A percentile compares a stretch with the other conserved stretches of the same genome.
Evolutionary conservation across 1,139 yeast species (phyloP).

Genomic region (Debaryomyces nepalensis): DNA sequence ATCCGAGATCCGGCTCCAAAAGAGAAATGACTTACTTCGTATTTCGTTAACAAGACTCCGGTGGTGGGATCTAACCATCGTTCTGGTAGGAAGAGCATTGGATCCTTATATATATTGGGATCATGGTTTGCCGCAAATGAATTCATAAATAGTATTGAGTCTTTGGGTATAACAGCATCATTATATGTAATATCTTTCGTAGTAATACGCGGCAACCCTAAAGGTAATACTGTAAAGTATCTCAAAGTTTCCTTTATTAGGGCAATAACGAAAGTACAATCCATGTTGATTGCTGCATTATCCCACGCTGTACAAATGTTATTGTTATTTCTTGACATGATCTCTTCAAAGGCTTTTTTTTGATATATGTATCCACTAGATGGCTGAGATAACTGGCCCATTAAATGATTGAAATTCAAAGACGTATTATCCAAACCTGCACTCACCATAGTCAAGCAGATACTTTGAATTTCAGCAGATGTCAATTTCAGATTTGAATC

Average conservation of each 20-base stretch:
- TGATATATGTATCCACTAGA: conserved; percentile 50
- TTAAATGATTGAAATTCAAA: conserved; percentile 59
- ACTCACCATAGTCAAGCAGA: conserved; percentile 76
- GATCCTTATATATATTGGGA: conserved; percentile 45
- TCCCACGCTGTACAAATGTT: conserved; percentile 51
- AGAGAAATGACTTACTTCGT: conserved; percentile 51
- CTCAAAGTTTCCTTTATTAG: conserved; percentile 67
- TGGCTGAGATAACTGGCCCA: conserved; percentile 64
- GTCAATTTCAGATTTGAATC: conserved; percentile 24
- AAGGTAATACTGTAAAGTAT: conserved; percentile 66
- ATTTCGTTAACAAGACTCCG: conserved; percentile 23
- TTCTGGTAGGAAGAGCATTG: conserved; percentile 58
- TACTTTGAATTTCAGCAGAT: conserved; percentile 56
- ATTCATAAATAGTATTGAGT: conserved; percentile 66
- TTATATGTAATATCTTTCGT: conserved; percentile 51
- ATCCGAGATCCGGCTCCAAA: conserved; percentile 74
- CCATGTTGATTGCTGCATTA: conserved; percentile 36
- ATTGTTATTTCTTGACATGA: conserved; percentile 36
- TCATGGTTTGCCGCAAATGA: conserved; percentile 77
- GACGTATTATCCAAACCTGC: conserved; percentile 82
- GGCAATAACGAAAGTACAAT: conserved; percentile 58
- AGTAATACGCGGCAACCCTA: conserved; percentile 66
- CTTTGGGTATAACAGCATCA: conserved; percentile 51
- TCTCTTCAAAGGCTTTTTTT: conserved; percentile 38
- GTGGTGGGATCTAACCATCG: conserved; percentile 52